Base-by-base conservation (phyloP, 1,284 basidiomycete genomes). In the Austropuccinia psidii region DNA sequence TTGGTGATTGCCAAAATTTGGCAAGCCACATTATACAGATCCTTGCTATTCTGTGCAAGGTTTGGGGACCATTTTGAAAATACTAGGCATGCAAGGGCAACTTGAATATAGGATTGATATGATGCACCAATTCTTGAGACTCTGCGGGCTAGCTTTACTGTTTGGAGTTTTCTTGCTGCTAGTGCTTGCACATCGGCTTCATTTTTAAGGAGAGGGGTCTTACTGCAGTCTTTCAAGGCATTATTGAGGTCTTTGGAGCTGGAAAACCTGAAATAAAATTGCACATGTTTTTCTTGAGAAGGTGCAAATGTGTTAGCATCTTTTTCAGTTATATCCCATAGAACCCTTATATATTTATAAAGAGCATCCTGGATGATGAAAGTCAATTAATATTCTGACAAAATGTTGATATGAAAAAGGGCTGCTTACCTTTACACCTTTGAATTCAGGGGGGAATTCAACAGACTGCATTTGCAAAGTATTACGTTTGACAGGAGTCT, bases 51-150 rank as follows among this genome's bases (percentile, higher is more conserved):
- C 55, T 68, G 37, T 7, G 35, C 50, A 39, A 68, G 65, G 24
- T 68, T 57, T 19, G 65, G 65, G 17, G 49, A 27, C 50, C 65
- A 68, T 47, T 33, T 39, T 55, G 21, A 11, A 24, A 68, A 54
- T 2, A 47, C 65, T 2, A 55, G 13, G 17, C 55, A 54, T 1
- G 49, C 47, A 2, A 68, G 37, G 37, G 52, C 37, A 3, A 19
- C 35, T n/a, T 54, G 47, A 3, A 68, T 43, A 29, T 43, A 55
- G 1, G 5, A 3, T 4, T 54, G 13, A 35, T 49, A 31, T 13
- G 4, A 27, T 21, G 52, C 65, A n/a, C 27, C 33, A 27, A 55
- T 68, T 24, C 27, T 47, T 60, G 24, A 58, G 57, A 1, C 45
- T 57, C 11, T 43, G 33, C 4, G 37, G 27, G 7, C 67, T 7